Percentiles rank a stretch among this genome's conserved stretches.
phyloP scores from a whole-genome alignment of 169 alveolate species.

The Eimeria falciformis region DNA sequence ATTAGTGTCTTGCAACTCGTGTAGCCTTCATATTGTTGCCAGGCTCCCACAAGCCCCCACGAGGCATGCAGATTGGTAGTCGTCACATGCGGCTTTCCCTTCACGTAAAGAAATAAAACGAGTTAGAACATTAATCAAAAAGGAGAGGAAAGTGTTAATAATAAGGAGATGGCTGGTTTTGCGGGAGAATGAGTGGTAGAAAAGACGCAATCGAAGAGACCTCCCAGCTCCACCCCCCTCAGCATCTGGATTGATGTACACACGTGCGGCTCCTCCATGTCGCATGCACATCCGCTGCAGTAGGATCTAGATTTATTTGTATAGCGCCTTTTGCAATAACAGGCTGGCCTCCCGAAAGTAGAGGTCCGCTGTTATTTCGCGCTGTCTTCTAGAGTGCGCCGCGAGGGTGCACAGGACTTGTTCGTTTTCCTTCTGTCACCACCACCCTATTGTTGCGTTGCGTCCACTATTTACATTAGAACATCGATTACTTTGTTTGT shows the following conservation, averaged over 20 bases:
- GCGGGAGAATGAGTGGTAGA: background rate
- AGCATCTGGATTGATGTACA: background rate
- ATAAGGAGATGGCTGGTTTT: background rate
- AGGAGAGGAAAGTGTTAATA: no score
- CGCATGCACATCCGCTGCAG: background rate
- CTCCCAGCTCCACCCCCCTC: background rate
- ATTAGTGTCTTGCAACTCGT: no score
- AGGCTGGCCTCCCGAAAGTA: background rate
- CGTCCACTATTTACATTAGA: background rate
- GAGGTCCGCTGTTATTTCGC: background rate
- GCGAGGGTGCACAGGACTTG: background rate
- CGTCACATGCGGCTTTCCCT: no score
- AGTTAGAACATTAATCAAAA: no score
- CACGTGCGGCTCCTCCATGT: background rate
- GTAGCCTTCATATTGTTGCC: no score
- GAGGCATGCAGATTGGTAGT: no score
- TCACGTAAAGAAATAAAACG: no score
- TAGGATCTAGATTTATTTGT: background rate
- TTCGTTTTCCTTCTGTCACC: background rate
- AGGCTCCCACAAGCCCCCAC: no score
- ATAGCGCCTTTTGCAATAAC: background rate
- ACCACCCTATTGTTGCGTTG: background rate
- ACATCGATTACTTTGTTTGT: background rate
- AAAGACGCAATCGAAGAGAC: background rate
- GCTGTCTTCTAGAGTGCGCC: background rate